A percentile compares a stretch with the other conserved stretches of the same genome.
phyloP scores from a whole-genome alignment of 2,329 filamentous ascomycete species.

The Trichophyton benhamiae region DNA sequence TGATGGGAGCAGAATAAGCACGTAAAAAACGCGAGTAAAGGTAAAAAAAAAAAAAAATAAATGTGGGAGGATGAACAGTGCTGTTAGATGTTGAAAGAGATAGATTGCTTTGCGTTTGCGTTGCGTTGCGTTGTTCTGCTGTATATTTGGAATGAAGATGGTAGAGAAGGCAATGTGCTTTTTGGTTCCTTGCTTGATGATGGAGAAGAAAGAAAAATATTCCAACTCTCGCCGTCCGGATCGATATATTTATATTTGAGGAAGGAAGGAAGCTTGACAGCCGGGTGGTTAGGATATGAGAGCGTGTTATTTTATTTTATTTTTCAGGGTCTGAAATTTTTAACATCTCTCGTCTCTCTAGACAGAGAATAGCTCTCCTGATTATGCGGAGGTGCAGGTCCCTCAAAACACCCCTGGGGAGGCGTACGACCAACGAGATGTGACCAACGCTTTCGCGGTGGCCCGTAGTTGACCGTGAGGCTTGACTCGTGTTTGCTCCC shows the following conservation, averaged over 20 bases:
- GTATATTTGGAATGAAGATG: background rate
- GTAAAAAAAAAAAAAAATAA: background rate
- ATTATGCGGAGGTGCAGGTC: conserved; percentile 2
- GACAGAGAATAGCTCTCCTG: background rate
- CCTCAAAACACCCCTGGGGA: background rate
- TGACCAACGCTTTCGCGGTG: conserved; percentile 1
- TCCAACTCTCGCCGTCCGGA: background rate
- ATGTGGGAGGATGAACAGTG: background rate
- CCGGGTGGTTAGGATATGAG: background rate
- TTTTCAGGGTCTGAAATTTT: background rate
- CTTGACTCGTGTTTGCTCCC: conserved; percentile 4
- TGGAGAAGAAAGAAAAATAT: background rate
- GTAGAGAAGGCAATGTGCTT: background rate
- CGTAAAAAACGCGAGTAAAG: background rate
- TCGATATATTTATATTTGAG: background rate
- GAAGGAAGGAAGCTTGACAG: background rate
- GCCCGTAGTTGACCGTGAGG: conserved; percentile 1
- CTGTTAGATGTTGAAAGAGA: background rate
- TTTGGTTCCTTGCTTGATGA: background rate
- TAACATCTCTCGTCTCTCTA: background rate
- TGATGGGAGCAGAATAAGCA: background rate
- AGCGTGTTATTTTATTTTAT: background rate
- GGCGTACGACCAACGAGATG: conserved; percentile 1
- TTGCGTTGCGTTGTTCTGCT: background rate
- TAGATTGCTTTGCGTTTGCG: background rate